phyloP scores from a whole-genome alignment of 1,284 basidiomycete genomes.

The Violaceomyces palustris region DNA sequence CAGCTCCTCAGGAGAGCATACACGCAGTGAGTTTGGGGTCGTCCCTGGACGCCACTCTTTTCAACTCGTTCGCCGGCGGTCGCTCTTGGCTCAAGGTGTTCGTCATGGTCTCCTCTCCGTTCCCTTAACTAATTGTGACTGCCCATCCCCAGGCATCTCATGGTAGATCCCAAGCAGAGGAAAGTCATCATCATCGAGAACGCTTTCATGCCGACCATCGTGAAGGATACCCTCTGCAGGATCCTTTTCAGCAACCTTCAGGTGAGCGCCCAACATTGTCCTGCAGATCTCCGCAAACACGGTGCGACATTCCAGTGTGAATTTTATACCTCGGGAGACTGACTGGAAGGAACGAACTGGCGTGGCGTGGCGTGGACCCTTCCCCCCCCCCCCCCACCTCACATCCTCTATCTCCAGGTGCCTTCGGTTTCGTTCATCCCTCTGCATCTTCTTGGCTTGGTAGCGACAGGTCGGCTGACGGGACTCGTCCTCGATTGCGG shows the following conservation, averaged over 20 bases:
- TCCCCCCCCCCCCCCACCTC: too few relatives aligned
- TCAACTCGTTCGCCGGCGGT: too few relatives aligned
- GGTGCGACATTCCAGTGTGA: too few relatives aligned
- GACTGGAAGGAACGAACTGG: too few relatives aligned
- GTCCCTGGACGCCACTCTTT: too few relatives aligned
- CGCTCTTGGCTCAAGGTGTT: too few relatives aligned
- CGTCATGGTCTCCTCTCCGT: too few relatives aligned
- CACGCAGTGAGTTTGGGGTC: conserved; percentile 27
- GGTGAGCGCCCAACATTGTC: too few relatives aligned
- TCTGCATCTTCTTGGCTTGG: conserved; percentile 73
- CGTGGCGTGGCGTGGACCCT: too few relatives aligned
- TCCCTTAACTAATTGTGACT: conserved; percentile 1
- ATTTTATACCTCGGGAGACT: too few relatives aligned
- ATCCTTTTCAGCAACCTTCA: conserved; percentile 86
- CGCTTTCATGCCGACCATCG: conserved; percentile 73
- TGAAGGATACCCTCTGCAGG: conserved; percentile 80
- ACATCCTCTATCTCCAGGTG: conserved; percentile 60
- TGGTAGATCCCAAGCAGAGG: conserved; percentile 86
- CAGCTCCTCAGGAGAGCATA: conserved; percentile 35
- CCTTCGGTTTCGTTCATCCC: conserved; percentile 77
- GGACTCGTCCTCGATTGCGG: conserved; percentile 90
- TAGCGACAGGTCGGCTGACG: conserved; percentile 79
- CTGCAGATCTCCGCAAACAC: too few relatives aligned
- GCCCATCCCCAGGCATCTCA: conserved; percentile 63
- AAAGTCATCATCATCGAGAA: conserved; percentile 89